Evolutionary conservation across 108 stramenopile genomes (phyloP).

Genomic region (Pseudonitzschia multiseries): DNA sequence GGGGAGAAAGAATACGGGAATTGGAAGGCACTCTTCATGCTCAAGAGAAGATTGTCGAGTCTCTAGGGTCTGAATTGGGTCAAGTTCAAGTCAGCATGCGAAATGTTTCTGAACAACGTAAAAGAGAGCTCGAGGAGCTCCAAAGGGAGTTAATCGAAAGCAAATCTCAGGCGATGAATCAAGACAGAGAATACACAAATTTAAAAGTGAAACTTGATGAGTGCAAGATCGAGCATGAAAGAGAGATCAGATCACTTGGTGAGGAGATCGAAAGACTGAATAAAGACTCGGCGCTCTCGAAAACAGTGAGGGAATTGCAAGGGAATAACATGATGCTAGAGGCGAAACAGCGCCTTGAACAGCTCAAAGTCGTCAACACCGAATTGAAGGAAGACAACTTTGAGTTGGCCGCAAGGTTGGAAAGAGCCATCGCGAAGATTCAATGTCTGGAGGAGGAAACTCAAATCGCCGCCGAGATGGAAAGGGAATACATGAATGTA

Average conservation of each 20-base stretch:
- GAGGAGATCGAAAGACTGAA: slow-evolving; percentile 41
- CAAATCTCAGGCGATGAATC: slow-evolving; percentile 41
- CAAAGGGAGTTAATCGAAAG: slow-evolving; percentile 76
- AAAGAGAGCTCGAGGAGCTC: slow-evolving; percentile 78
- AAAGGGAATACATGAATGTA: slow-evolving; percentile 54
- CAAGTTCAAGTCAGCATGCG: slow-evolving; percentile 78
- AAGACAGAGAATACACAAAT: slow-evolving; percentile 62
- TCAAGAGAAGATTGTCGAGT: slow-evolving; percentile 72
- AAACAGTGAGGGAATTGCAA: slow-evolving; percentile 25
- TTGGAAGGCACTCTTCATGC: slow-evolving; percentile 76
- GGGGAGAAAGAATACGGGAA: slow-evolving; percentile 66
- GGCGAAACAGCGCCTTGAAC: slow-evolving; percentile 64
- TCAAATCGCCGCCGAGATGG: slow-evolving; percentile 51
- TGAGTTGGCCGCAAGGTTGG: slow-evolving; percentile 44
- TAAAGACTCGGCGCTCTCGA: slow-evolving; percentile 37
- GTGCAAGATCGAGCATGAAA: slow-evolving; percentile 51
- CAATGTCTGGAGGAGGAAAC: slow-evolving; percentile 44
- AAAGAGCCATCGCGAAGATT: slow-evolving; percentile 30
- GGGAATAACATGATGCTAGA: slow-evolving; percentile 52
- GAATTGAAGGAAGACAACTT: slow-evolving; percentile 72
- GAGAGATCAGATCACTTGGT: slow-evolving; percentile 56
- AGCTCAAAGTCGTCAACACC: slow-evolving; percentile 52
- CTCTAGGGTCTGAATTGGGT: slow-evolving; percentile 75
- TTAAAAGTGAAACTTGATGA: slow-evolving; percentile 70
- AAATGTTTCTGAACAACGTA: slow-evolving; percentile 50